phyloP scores from a whole-genome alignment of 345 rosid genomes.

The Populus alba region DNA sequence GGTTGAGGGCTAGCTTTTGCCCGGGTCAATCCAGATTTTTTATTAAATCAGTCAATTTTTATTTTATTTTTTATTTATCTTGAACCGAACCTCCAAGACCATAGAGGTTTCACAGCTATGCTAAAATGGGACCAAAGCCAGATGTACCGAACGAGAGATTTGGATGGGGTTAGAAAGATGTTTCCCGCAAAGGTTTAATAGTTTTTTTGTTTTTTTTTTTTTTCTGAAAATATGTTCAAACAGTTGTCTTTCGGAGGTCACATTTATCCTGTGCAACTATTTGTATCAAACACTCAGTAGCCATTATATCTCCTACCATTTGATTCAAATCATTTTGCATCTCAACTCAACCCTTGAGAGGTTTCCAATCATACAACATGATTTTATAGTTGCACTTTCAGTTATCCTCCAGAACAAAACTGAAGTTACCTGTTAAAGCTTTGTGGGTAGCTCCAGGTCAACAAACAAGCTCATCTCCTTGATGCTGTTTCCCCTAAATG shows the following conservation, averaged over 20 bases:
- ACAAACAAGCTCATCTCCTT: not conserved
- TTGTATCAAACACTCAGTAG: not conserved
- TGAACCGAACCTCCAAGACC: no score
- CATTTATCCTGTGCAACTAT: not conserved
- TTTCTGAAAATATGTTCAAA: not conserved
- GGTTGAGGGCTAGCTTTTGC: no score
- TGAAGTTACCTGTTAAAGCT: not conserved
- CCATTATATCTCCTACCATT: no score
- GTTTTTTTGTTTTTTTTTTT: not conserved
- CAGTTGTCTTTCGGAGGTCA: not conserved
- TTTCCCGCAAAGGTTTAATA: no score
- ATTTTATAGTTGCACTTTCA: not conserved
- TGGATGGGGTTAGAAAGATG: no score
- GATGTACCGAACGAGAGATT: no score
- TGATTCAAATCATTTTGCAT: not conserved
- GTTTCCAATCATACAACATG: not conserved
- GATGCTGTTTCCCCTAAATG: not conserved
- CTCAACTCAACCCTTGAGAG: not conserved
- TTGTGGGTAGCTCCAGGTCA: not conserved
- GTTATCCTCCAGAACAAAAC: constrained; percentile 7
- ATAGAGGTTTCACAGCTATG: no score
- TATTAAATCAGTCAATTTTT: no score
- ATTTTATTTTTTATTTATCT: no score
- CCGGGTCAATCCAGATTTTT: no score
- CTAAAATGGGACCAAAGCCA: no score